Evolutionary conservation across 1,284 basidiomycete genomes (phyloP), one percentile per base, ranked within the genome.

Genomic region (Ganoderma meredithae): DNA sequence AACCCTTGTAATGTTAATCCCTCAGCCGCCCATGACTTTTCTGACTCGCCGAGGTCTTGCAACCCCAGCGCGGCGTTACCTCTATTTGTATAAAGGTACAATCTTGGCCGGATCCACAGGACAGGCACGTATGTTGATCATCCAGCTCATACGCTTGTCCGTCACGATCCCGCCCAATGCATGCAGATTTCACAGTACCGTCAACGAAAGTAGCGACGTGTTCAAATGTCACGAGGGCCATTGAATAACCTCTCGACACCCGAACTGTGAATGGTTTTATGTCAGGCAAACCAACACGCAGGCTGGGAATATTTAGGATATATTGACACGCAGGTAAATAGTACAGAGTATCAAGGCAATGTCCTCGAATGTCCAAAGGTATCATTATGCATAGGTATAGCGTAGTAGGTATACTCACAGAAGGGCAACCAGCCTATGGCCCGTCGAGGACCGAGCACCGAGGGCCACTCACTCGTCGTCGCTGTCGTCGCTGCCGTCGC

Each of bases 401-500:
- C 39, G 40, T 62, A 40, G 40, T 33, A 33, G 36, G 31, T 39
- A 58, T 39, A 36, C 41, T 25, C 15, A 53, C 36, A 49, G 7
- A 62, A n/a, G 43, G 31, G 25, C 44, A 12, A 25, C 27, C 15
- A 44, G 25, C 44, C 27, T n/a, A 44, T 25, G 12, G 40, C 17
- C 9, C 22, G 25, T 31, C 13, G 9, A 19, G 40, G 9, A 53
- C 22, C 15, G 5, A 41, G 31, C 31, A 31, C 31, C 31, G 31
- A 31, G 31, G 49, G 31, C 25, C 22, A 31, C 36, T 66, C 69
- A 89, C 72, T 91, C 89, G 60, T 92, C 89, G 71, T 92, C 90
- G 74, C 87, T 91, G 3, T 91, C 89, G 13, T 91, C 90, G 72
- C 88, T 90, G 47, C 85, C 89, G 13, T 91, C 90, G 72, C 88